Base-by-base conservation (phyloP, 495 filamentous ascomycete species). In the Choiromyces venosus region DNA sequence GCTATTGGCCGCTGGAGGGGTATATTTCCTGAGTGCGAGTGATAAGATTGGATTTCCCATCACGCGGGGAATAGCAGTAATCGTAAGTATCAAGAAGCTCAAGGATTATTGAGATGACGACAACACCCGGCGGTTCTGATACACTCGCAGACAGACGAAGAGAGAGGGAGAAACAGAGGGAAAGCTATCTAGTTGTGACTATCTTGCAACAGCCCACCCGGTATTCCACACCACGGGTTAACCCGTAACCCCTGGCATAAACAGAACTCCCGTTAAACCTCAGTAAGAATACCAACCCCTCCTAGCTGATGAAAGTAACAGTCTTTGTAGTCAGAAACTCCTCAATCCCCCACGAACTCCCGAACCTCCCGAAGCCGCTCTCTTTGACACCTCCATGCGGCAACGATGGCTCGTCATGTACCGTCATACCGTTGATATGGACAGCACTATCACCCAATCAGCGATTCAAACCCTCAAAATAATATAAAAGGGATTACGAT, bases 291-390 rank as follows among this genome's bases (percentile, higher is more conserved):
- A 12, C 4, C 29, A 61, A 7, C 52, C 2, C 25, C 4, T 1
- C 52, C 52, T 61, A 61, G 18, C 25, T 61, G 25, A 61, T 72
- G 68, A 77, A 79, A 2, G 93, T 96, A 4, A 97, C 86, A 2
- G 90, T 93, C 87, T 97, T 97, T 39, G 88, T 89, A 82, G 89
- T 86, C 81, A 94, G 81, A 86, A 93, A 97, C 84, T 97, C 94
- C 37, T 91, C 82, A 71, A 89, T 61, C 1, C 87, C 87, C 18
- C 65, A 70, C 67, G 82, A 67, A 39, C 86, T 79, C 74, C 85
- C 84, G 81, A 91, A 88, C 80, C 89, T 74, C 29, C 93, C 94
- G 81, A 88, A 94, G 14, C 94, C 94, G 77, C 90, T 93, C 69
- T 87, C 87, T 87, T 97, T 97, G 79, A 88, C 88, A 38, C 93